Base-by-base conservation (phyloP, 2,329 filamentous ascomycete genomes). In the Calonectria naviculata region DNA sequence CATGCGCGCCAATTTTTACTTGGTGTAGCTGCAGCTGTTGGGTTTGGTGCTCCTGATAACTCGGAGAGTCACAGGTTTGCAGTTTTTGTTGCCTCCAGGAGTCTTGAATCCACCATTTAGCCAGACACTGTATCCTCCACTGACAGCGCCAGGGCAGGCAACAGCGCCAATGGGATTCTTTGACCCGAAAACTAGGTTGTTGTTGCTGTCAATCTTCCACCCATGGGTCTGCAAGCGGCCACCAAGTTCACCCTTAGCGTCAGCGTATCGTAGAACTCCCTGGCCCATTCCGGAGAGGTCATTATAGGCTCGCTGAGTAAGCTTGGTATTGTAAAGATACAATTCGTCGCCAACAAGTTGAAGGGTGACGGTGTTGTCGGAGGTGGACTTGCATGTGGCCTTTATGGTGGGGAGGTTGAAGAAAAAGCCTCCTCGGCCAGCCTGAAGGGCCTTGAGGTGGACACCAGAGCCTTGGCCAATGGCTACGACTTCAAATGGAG, bases 261-360 rank as follows among this genome's bases (percentile, higher is more conserved):
- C 52, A 0, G 52, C 84, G 82, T 89, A 92, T 49, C 86, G 85
- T 44, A 91, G 76, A n/a, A 83, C 80, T 62, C 90, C 90, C 73
- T 89, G 87, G 73, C 88, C 87, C 88, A 90, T 90, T 76, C 88
- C 89, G 52, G 87, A 89, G 49, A 87, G 86, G 79, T 92, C 89
- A 47, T 86, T 86, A 73, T 78, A 91, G 60, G 89, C 71, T 75
- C 87, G 81, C 82, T 91, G 90, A 4, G 81, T 81, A 36, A 74
- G 81, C n/a, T 81, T 80, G 2, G 56, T 47, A 26, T 77, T 73
- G 69, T 84, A 90, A 38, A 92, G 85, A 78, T 80, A 86, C 38
- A 90, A 84, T 52, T 83, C 82, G 54, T 82, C 83, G 56, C 87
- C 82, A 52, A 69, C 26, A 46, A 91, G 80, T 73, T 82, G 81